Percentiles rank a stretch among this genome's conserved stretches.
phyloP scores from a whole-genome alignment of 164 flowering plant genomes.

The Brasenia schreberi region DNA sequence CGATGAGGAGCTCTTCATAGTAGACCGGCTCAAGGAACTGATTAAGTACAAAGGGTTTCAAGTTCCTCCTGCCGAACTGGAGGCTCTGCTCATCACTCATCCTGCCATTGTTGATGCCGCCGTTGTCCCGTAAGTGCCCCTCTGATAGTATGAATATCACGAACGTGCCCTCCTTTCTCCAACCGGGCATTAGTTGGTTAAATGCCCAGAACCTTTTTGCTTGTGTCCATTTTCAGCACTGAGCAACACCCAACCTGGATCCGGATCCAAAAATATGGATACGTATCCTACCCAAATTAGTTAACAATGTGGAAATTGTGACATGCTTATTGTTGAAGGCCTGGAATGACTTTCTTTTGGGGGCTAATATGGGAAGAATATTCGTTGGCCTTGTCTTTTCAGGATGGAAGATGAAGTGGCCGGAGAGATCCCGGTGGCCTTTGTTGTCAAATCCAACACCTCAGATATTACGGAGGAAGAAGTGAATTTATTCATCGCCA shows the following conservation, averaged over 20 bases:
- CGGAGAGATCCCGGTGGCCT: conserved; percentile 94
- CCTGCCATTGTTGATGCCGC: conserved; percentile 76
- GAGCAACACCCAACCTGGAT: not conserved
- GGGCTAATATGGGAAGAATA: no score
- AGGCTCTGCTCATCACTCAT: conserved; percentile 57
- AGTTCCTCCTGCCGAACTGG: conserved; percentile 98
- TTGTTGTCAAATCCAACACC: conserved; percentile 57
- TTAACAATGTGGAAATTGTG: not conserved
- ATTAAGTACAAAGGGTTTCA: conserved; percentile 89
- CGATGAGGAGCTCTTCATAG: conserved; percentile 50
- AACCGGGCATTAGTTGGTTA: no score
- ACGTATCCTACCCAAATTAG: not conserved
- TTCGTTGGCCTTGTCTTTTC: conserved; percentile 1
- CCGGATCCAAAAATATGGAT: not conserved
- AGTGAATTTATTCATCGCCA: conserved; percentile 61
- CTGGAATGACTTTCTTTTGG: conserved; percentile 37
- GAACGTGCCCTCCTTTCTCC: no score
- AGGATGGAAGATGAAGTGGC: conserved; percentile 78
- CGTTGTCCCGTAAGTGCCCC: conserved; percentile 63
- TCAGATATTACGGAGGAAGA: conserved; percentile 29
- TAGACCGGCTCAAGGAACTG: conserved; percentile 66
- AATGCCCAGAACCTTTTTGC: no score
- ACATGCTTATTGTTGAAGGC: not conserved
- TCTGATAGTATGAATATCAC: not conserved
- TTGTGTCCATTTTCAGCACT: no score